A percentile compares a stretch with the other conserved stretches of the same genome.
Conservation (phyloP, 768 basidiomycete genomes). For the Macrolepiota dolichaula region DNA sequence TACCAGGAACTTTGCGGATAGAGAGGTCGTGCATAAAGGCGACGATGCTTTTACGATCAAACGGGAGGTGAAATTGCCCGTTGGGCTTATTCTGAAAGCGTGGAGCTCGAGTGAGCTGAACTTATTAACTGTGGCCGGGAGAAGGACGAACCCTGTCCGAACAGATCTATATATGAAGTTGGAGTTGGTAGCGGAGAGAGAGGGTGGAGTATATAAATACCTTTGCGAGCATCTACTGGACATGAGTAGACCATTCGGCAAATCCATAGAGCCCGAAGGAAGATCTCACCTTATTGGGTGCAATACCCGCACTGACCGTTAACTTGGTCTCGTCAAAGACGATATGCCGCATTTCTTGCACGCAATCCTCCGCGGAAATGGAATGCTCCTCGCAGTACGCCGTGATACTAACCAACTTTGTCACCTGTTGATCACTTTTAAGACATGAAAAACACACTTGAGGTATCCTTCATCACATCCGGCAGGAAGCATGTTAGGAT, state of each 20-base stretch:
- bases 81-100: constrained; percentile 82
- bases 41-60: constrained; percentile 58
- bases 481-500: constrained; percentile 69
- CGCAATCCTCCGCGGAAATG: constrained; percentile 69
- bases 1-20: constrained; percentile 84
- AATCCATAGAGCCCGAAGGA: not conserved
- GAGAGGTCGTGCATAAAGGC: constrained; percentile 79
- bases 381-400: constrained; percentile 69
- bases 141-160: constrained; percentile 70
- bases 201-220: constrained; percentile 36
- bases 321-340: constrained; percentile 78
- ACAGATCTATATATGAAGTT: constrained; percentile 60
- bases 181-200: not conserved
- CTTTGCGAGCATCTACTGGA: constrained; percentile 82
- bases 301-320: constrained; percentile 94
- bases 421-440: not conserved
- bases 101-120: constrained; percentile 1
- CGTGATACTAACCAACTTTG: constrained; percentile 60
- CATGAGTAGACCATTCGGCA: constrained; percentile 17
- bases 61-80: constrained; percentile 80
- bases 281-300: constrained; percentile 79
- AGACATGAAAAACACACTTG: constrained; percentile 53
- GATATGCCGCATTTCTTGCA: constrained; percentile 67
- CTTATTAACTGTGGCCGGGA: not conserved
- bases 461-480: constrained; percentile 91